Percentiles rank a stretch among this genome's conserved stretches.
Evolutionary conservation across 2,329 filamentous ascomycete genomes (phyloP).

Genomic region (Colletotrichum limetticola): DNA sequence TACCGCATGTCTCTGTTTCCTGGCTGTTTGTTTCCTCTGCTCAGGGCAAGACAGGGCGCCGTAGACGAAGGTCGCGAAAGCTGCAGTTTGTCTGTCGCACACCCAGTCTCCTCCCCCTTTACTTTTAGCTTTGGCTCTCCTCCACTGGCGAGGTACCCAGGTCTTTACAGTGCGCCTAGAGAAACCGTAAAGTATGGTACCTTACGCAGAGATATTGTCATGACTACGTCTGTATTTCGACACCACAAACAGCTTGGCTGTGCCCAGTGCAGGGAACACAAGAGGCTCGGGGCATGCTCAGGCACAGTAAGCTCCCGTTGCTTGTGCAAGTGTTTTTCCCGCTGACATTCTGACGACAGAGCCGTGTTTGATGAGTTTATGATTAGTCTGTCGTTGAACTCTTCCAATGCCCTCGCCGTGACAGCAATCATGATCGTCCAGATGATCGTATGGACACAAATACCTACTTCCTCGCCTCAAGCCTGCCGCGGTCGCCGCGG

Average conservation of each 20-base stretch:
- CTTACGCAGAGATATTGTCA: not conserved
- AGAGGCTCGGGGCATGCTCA: not conserved
- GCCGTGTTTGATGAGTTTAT: not conserved
- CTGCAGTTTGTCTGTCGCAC: slow-evolving; percentile 25
- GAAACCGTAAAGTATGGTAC: not conserved
- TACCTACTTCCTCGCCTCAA: not conserved
- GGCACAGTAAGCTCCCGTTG: not conserved
- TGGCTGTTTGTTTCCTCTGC: not conserved
- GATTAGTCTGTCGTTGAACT: not conserved
- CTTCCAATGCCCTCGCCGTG: not conserved
- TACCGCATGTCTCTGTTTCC: slow-evolving; percentile 6
- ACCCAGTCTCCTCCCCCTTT: not conserved
- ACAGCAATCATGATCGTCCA: not conserved
- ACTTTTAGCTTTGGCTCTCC: not conserved
- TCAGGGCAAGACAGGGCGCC: not conserved
- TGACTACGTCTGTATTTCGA: slow-evolving; percentile 2
- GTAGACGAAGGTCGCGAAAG: not conserved
- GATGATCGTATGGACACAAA: too few species aligned
- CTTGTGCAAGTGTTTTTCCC: not conserved
- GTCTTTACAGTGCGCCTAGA: not conserved
- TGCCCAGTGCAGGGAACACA: not conserved
- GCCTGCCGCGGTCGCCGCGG: not conserved
- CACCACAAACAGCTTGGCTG: not conserved
- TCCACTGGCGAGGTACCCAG: slow-evolving; percentile 7
- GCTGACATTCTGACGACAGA: not conserved